Conservation (phyloP, 1,284 basidiomycete genomes). For the Lentinula novae-zelandiae region DNA sequence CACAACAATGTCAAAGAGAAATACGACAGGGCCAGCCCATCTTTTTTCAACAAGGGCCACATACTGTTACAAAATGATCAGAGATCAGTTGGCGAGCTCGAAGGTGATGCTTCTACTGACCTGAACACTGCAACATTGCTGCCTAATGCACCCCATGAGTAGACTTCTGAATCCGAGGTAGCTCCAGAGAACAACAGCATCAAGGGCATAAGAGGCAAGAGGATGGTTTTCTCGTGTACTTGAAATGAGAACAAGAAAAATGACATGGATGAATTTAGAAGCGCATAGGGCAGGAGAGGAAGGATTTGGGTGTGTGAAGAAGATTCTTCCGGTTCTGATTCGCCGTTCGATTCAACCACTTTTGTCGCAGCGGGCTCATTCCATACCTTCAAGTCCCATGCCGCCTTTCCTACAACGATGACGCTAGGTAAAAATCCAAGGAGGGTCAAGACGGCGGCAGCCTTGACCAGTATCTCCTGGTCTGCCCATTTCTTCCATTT, state of each 20-base stretch:
- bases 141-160: slow-evolving; percentile 74
- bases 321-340: slow-evolving; percentile 1
- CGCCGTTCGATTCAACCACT: slow-evolving; percentile 10
- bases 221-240: slow-evolving; percentile 91
- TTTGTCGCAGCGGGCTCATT: slow-evolving; percentile 17
- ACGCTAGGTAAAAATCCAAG: slow-evolving; percentile 64
- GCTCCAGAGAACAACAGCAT: slow-evolving; percentile 74
- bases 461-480: slow-evolving; percentile 46
- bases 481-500: slow-evolving; percentile 71
- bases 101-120: slow-evolving; percentile 35
- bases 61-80: slow-evolving; percentile 49
- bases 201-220: slow-evolving; percentile 85
- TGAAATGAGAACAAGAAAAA: slow-evolving; percentile 97
- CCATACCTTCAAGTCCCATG: slow-evolving; percentile 31
- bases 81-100: background rate
- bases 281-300: slow-evolving; percentile 63
- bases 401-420: slow-evolving; percentile 47
- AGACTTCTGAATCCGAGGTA: slow-evolving; percentile 57
- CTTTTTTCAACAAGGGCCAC: slow-evolving; percentile 84
- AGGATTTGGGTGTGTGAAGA: slow-evolving; percentile 44
- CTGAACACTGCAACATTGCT: slow-evolving; percentile 91
- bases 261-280: slow-evolving; percentile 74
- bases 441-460: slow-evolving; percentile 57
- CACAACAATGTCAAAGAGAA: slow-evolving; percentile 64
- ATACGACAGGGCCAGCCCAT: slow-evolving; percentile 78